Evolutionary conservation across 2,329 filamentous ascomycete species (phyloP), one percentile per base, ranked within the genome.

Genomic region (Alternaria triticimaculans): DNA sequence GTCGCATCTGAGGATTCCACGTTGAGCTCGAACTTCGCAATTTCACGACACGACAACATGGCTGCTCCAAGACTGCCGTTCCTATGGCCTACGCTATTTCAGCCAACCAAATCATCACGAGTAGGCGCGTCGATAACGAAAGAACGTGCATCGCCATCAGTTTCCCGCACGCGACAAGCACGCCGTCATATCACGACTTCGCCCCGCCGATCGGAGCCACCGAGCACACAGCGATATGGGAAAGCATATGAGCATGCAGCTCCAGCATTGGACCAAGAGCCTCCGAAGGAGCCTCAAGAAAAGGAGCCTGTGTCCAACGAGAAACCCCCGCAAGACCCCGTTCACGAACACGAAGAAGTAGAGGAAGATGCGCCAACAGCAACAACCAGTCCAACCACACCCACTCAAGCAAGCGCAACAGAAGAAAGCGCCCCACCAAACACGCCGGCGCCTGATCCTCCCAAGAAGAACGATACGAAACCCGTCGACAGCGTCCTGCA

Each of bases 61-160:
- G 78, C 82, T 18, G 72, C 79, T 48, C 82, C 82, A 14, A 80
- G 80, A 46, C 71, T 85, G 49, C 80, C 81, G 25, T 84, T 84
- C 68, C 76, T 84, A 45, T 84, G 82, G 80, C 83, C 83, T 1
- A 79, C 81, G 71, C 74, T 85, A 49, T 83, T 79, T 55, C 78
- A 77, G 50, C 73, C 80, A 1, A 66, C 74, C 8, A 70, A 66
- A 26, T 23, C 72, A 8, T 49, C 68, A 9, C 69, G 75, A 68
- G 56, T 68, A 58, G 45, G 72, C 70, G 15, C 68, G 55, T 54
- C 60, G 20, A 46, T 51, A 58, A n/a, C 45, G n/a, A 63, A 48
- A 21, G 58, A 62, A 4, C 48, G 20, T 71, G 60, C 57, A 53
- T 49, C 53, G 26, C 33, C 23, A 21, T 44, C 51, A 15, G 70